phyloP scores from a whole-genome alignment of 2,329 filamentous ascomycete genomes.

The Colletotrichum nymphaeae region DNA sequence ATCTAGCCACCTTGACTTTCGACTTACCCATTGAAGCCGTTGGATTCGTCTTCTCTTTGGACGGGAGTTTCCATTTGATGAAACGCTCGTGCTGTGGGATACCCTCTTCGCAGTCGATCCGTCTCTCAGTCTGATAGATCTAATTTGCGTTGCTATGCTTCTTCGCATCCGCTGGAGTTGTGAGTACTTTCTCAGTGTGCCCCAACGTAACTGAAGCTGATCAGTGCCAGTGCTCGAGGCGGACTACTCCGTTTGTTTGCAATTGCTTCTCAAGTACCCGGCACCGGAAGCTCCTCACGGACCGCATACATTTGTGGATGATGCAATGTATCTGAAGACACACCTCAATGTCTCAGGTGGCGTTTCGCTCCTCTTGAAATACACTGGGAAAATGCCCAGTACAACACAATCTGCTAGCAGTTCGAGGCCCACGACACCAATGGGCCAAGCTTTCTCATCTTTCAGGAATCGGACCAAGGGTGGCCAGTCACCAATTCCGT shows the following conservation, averaged over 20 bases:
- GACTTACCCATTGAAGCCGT: conserved; percentile 63
- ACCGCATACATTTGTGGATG: conserved; percentile 84
- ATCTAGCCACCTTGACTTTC: background rate
- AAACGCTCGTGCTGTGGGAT: conserved; percentile 90
- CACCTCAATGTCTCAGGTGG: conserved; percentile 74
- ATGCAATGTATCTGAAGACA: conserved; percentile 80
- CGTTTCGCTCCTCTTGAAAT: conserved; percentile 75
- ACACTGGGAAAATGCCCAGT: conserved; percentile 68
- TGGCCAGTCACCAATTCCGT: conserved; percentile 57
- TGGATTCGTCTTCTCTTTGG: conserved; percentile 96
- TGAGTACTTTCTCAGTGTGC: conserved; percentile 58
- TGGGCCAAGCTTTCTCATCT: conserved; percentile 30
- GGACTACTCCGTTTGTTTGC: conserved; percentile 88
- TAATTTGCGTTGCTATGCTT: conserved; percentile 95
- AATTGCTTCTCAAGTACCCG: conserved; percentile 86
- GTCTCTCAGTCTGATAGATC: conserved; percentile 81
- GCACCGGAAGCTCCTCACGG: conserved; percentile 70
- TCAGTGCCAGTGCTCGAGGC: conserved; percentile 75
- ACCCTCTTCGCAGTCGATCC: conserved; percentile 89
- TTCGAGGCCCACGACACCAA: conserved; percentile 38
- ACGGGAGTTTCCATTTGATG: conserved; percentile 89
- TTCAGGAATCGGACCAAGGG: conserved; percentile 56
- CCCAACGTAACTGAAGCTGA: background rate
- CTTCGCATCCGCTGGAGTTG: conserved; percentile 90
- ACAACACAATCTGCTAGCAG: conserved; percentile 36